These are phyloP conservation scores for Agastache rugosa DNA, from an alignment of 257 asterid genomes.

Conservation along the genomic window DNA sequence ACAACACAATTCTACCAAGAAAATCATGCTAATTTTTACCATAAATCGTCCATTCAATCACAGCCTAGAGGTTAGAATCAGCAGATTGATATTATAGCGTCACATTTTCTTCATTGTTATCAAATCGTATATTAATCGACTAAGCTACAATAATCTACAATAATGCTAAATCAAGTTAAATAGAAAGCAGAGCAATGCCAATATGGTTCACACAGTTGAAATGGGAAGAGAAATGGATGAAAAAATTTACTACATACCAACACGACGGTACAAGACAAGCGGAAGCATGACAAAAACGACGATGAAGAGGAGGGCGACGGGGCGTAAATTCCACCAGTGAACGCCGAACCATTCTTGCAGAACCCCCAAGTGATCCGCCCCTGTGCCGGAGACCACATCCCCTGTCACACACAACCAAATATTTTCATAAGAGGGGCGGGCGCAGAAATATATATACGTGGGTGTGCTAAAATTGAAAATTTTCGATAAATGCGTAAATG, in stretches of 20 bases:
- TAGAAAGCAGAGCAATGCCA: neutral
- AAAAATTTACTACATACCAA: constrained; percentile 54
- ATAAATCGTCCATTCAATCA: too few relatives aligned
- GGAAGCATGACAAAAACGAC: constrained; percentile 75
- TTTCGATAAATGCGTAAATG: too few relatives aligned
- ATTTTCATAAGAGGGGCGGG: too few relatives aligned
- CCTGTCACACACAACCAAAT: constrained; percentile 49
- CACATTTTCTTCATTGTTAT: neutral
- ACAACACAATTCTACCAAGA: too few relatives aligned
- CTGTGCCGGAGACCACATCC: constrained; percentile 91
- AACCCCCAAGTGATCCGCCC: constrained; percentile 80
- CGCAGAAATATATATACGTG: too few relatives aligned
- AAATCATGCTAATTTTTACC: too few relatives aligned
- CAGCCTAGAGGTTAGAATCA: too few relatives aligned
- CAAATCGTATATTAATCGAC: neutral
- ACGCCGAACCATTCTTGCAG: constrained; percentile 92
- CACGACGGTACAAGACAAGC: constrained; percentile 77
- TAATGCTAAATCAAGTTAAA: neutral
- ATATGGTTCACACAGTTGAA: neutral
- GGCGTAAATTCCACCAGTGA: constrained; percentile 93
- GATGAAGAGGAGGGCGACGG: constrained; percentile 68
- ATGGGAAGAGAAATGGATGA: neutral
- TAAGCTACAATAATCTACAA: neutral
- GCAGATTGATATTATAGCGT: too few relatives aligned
- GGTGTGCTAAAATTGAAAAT: too few relatives aligned